phyloP scores from a whole-genome alignment of 495 filamentous ascomycete species.

The Trichoderma virens region DNA sequence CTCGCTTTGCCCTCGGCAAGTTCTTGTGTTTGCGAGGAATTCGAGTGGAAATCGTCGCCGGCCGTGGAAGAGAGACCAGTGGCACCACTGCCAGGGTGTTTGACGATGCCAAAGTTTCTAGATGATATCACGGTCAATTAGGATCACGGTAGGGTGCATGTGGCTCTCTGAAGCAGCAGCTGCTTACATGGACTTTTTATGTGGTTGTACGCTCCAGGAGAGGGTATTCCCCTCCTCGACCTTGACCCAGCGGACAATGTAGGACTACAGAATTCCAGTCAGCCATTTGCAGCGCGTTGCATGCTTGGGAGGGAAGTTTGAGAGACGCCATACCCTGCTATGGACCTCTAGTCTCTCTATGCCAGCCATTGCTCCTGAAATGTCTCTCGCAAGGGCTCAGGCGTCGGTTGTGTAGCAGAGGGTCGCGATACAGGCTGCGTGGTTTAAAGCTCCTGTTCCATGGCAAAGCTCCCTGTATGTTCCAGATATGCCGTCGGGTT shows the following conservation, averaged over 20 bases:
- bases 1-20: constrained; percentile 28
- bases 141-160: background rate
- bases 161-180: background rate
- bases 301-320: background rate
- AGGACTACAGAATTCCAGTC: constrained; percentile 53
- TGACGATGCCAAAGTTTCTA: constrained; percentile 93
- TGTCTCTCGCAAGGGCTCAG: background rate
- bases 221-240: constrained; percentile 85
- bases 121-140: background rate
- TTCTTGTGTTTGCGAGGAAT: constrained; percentile 39
- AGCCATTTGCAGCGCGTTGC: constrained; percentile 8
- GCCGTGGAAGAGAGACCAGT: constrained; percentile 47
- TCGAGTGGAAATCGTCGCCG: constrained; percentile 33
- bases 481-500: background rate
- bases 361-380: constrained; percentile 57
- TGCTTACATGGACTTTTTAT: constrained; percentile 82
- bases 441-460: constrained; percentile 4
- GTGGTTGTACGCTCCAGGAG: constrained; percentile 94
- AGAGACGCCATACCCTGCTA: constrained; percentile 65
- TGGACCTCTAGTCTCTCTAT: constrained; percentile 98
- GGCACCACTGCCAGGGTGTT: constrained; percentile 70
- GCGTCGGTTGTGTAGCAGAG: background rate
- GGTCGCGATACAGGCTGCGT: background rate
- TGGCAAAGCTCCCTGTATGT: background rate
- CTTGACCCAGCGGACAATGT: constrained; percentile 94